These are phyloP conservation scores for Triticum timopheevii DNA, from an alignment of 176 grass and related monocot species.

Conservation along the genomic window DNA sequence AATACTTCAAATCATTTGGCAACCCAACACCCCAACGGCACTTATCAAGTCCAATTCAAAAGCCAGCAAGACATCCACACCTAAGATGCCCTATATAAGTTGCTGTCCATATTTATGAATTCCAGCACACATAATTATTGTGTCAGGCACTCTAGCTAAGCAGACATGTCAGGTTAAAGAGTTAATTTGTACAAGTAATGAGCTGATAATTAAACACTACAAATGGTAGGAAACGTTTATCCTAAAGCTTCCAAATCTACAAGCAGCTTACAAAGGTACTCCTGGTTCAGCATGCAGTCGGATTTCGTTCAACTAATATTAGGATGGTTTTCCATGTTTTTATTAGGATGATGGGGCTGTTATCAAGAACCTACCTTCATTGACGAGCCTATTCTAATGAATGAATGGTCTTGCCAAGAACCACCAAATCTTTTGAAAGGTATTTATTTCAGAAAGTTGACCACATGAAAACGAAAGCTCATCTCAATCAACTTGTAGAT, in stretches of 20 bases:
- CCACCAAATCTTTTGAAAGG: conserved; percentile 19
- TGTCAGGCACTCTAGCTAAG: background rate
- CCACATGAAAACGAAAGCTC: background rate
- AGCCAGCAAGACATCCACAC: conserved; percentile 13
- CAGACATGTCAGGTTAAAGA: background rate
- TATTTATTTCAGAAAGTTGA: background rate
- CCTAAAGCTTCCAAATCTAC: background rate
- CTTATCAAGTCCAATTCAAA: background rate
- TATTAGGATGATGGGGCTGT: background rate
- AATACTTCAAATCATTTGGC: background rate
- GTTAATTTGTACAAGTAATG: background rate
- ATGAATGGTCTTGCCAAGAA: background rate
- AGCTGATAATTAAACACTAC: background rate
- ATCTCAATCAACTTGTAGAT: background rate
- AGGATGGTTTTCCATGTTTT: background rate
- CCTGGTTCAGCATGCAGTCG: background rate
- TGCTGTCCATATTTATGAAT: background rate
- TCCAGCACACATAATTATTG: background rate
- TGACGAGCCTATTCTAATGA: conserved; percentile 14
- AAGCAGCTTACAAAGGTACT: background rate
- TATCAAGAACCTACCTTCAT: background rate
- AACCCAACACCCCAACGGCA: background rate
- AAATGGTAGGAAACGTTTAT: background rate
- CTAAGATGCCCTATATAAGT: background rate
- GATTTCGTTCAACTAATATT: conserved; percentile 5